phyloP scores from a whole-genome alignment of 805 yeast species.

The Brettanomyces sp. region DNA sequence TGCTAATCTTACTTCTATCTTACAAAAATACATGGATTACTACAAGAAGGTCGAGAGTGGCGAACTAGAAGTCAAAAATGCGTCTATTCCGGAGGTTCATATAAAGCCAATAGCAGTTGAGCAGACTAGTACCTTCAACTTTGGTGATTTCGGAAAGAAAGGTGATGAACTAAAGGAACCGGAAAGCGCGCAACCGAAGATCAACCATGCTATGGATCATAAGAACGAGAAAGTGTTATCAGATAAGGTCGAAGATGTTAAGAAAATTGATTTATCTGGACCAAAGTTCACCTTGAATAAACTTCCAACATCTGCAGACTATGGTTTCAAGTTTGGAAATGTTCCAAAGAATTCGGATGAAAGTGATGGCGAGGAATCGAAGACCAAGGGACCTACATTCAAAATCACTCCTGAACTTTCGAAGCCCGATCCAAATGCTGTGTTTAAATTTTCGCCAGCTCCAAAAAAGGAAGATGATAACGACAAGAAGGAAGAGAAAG shows the following conservation, averaged over 20 bases:
- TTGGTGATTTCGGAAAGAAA: not conserved
- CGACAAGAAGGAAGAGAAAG: slow-evolving; percentile 1
- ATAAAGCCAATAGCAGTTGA: slow-evolving; percentile 9
- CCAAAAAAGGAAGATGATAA: not conserved
- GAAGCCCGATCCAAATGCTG: slow-evolving; percentile 10
- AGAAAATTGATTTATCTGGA: slow-evolving; percentile 47
- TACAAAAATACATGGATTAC: slow-evolving; percentile 51
- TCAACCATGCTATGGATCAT: slow-evolving; percentile 10
- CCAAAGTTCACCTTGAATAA: slow-evolving; percentile 47
- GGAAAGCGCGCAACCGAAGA: not conserved
- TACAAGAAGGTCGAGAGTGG: slow-evolving; percentile 28
- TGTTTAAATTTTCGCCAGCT: slow-evolving; percentile 10
- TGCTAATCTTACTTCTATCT: slow-evolving; percentile 45
- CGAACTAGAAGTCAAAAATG: slow-evolving; percentile 17
- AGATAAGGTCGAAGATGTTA: slow-evolving; percentile 23
- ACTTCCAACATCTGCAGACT: slow-evolving; percentile 39
- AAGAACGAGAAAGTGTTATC: too few relatives aligned
- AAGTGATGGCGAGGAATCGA: slow-evolving; percentile 53
- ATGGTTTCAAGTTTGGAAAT: slow-evolving; percentile 40
- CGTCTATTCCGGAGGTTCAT: slow-evolving; percentile 15
- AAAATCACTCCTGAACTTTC: slow-evolving; percentile 24
- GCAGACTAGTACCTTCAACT: slow-evolving; percentile 3
- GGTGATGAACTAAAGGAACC: not conserved
- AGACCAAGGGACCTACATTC: slow-evolving; percentile 68
- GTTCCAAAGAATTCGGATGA: slow-evolving; percentile 25